A percentile compares a stretch with the other conserved stretches of the same genome.
Conservation (phyloP, 2,329 filamentous ascomycete genomes). For the Fonsecaea monophora region DNA sequence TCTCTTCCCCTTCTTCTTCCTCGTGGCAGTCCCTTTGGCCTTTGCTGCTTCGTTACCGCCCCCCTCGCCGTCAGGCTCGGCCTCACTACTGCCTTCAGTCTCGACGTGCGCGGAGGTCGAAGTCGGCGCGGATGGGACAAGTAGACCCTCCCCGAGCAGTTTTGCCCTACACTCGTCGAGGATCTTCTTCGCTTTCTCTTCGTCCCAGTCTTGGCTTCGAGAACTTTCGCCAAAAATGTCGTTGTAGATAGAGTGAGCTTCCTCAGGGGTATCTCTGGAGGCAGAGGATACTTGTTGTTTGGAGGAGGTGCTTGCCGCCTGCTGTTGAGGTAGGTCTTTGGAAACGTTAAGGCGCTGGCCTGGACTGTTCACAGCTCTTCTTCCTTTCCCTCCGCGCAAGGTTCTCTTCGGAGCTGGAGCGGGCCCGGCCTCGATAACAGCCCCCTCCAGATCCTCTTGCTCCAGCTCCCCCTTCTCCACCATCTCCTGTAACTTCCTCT, state of each 20-base stretch:
- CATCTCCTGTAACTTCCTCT: conserved; percentile 37
- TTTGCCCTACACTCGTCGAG: conserved; percentile 29
- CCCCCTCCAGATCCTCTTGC: conserved; percentile 71
- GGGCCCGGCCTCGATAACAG: conserved; percentile 36
- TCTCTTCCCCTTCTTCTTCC: conserved; percentile 27
- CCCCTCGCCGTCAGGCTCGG: conserved; percentile 23
- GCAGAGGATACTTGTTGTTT: neutral
- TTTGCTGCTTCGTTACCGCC: conserved; percentile 5
- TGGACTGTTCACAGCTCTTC: conserved; percentile 11
- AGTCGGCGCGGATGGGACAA: conserved; percentile 15
- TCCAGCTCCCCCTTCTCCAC: conserved; percentile 72
- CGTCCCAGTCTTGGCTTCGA: conserved; percentile 26
- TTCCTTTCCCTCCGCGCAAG: conserved; percentile 9
- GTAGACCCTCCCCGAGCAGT: conserved; percentile 31
- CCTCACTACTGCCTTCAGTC: conserved; percentile 28
- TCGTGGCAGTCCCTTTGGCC: conserved; percentile 11
- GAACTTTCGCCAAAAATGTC: conserved; percentile 26
- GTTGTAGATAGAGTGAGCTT: conserved; percentile 12
- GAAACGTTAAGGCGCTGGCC: neutral
- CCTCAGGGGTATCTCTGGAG: neutral
- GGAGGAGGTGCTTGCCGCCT: neutral
- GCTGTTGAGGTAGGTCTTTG: neutral
- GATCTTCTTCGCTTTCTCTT: conserved; percentile 29
- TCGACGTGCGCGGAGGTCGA: conserved; percentile 9
- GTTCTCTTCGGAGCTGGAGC: conserved; percentile 26